Base-by-base conservation (phyloP, 2,329 filamentous ascomycete genomes). In the Cercospora beticola region DNA sequence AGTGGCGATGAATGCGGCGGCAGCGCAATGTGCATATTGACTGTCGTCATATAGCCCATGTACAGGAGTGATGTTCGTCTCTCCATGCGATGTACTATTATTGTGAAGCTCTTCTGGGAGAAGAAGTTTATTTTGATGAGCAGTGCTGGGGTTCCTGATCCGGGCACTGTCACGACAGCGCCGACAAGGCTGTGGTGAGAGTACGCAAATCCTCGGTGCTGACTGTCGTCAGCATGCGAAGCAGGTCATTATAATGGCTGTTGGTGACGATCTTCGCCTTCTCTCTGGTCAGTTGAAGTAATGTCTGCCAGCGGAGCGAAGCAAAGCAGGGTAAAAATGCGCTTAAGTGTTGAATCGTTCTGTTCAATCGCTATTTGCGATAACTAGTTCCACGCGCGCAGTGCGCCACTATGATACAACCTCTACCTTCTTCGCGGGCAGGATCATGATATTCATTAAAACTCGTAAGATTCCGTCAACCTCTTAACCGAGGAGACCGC, bases 401-500 rank as follows among this genome's bases (percentile, higher is more conserved):
- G 49, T 56, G 23, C 49, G 21, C 49, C 30, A 16, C 49, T 56
- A 56, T 56, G 49, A 28, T 56, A 56, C 49, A 56, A 28, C 4
- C 8, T n/a, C 4, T 56, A 14, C 49, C 23, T 28, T 28, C 5
- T 14, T 56, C n/a, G 14, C 16, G 23, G 49, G 12, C 14, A 23
- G 49, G n/a, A 23, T 62, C 59, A 30, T 62, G 18, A n/a, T 46
- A 46, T 18, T 61, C 30, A 26, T 28, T 14, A 28, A 26, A 26
- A 46, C 10, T 28, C 16, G 21, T 46, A 46, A n/a, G 8, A n/a
- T n/a, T n/a, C n/a, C n/a, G n/a, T n/a, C 18, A 9, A 40, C 40
- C 36, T 40, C 36, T 40, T 62, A 62, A n/a, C 59, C 59, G 26
- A 62, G 33, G n/a, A 62, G 8, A 9, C 59, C 59, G 18, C 59